A percentile compares a stretch with the other conserved stretches of the same genome.
Conservation (phyloP, 2,329 filamentous ascomycete genomes). For the Pleomassaria siparia region DNA sequence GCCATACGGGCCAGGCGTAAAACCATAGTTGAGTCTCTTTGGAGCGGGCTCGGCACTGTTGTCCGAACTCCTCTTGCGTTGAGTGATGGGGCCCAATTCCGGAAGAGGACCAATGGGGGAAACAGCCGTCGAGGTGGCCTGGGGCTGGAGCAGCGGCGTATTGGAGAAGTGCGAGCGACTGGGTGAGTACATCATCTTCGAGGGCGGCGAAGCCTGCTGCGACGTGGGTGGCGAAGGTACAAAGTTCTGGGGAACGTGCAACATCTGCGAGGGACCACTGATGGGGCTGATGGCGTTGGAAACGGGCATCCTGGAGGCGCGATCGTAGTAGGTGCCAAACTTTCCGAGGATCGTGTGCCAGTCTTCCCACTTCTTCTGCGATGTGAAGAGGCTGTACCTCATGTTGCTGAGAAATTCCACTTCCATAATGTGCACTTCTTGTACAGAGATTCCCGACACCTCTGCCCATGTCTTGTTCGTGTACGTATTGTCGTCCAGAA, state of each 20-base stretch:
- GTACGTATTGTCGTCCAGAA: slow-evolving; percentile 97
- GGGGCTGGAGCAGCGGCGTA: slow-evolving; percentile 42
- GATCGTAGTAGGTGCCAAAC: slow-evolving; percentile 81
- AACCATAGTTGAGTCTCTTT: slow-evolving; percentile 52
- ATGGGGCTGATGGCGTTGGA: slow-evolving; percentile 42
- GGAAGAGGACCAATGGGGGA: slow-evolving; percentile 49
- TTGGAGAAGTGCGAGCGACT: slow-evolving; percentile 47
- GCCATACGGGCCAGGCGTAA: slow-evolving; percentile 38
- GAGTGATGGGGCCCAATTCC: slow-evolving; percentile 40
- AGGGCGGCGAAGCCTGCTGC: slow-evolving; percentile 55
- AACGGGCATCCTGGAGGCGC: slow-evolving; percentile 57
- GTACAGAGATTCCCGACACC: slow-evolving; percentile 89
- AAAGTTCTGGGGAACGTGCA: slow-evolving; percentile 47
- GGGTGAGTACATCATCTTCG: slow-evolving; percentile 43
- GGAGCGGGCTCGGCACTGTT: slow-evolving; percentile 56
- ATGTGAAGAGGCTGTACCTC: slow-evolving; percentile 88
- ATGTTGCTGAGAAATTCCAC: slow-evolving; percentile 99
- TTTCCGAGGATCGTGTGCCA: slow-evolving; percentile 83
- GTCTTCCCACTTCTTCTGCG: slow-evolving; percentile 79
- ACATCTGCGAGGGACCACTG: slow-evolving; percentile 35
- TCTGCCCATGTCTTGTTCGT: slow-evolving; percentile 99
- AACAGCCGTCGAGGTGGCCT: slow-evolving; percentile 45
- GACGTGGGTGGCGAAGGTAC: slow-evolving; percentile 54
- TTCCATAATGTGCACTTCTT: slow-evolving; percentile 98
- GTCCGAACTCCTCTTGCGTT: slow-evolving; percentile 62